Conservation (phyloP, 257 asterid genomes). For the Solanum pimpinellifolium region DNA sequence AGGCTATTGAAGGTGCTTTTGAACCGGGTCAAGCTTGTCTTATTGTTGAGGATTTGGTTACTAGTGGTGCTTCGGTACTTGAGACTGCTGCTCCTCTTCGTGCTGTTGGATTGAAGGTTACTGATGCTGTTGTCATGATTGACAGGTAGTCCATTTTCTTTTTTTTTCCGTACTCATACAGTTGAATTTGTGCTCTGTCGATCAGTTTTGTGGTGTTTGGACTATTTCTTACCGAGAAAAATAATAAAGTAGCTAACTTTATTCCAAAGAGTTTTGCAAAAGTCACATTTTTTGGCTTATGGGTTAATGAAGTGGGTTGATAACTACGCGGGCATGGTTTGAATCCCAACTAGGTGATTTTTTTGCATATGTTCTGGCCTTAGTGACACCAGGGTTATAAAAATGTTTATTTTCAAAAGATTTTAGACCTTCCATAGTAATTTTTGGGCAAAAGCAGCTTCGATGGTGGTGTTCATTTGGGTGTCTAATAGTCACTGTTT, state of each 20-base stretch:
- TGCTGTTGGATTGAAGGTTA: constrained; percentile 64
- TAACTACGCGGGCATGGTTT: not conserved
- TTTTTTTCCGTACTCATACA: not conserved
- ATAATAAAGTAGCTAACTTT: not conserved
- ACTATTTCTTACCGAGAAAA: not conserved
- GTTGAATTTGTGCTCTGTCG: not conserved
- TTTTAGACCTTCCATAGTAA: not conserved
- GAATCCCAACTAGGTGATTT: not conserved
- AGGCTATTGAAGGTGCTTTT: constrained; percentile 79
- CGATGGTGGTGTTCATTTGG: not conserved
- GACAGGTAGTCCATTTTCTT: constrained; percentile 38
- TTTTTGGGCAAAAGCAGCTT: not conserved
- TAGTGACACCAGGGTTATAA: not conserved
- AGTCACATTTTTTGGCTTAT: not conserved
- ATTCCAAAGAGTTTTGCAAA: not conserved
- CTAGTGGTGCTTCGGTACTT: constrained; percentile 88
- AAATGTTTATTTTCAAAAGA: not conserved
- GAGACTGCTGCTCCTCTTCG: constrained; percentile 91
- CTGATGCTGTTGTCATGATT: constrained; percentile 91
- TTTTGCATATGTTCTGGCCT: not conserved
- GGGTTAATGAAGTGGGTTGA: not conserved
- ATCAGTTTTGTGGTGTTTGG: not conserved
- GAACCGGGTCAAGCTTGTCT: constrained; percentile 44
- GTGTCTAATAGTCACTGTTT: not conserved
- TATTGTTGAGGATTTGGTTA: constrained; percentile 85